Conservation (phyloP, 176 grass and related monocot genomes). For the Stipa capillata region DNA sequence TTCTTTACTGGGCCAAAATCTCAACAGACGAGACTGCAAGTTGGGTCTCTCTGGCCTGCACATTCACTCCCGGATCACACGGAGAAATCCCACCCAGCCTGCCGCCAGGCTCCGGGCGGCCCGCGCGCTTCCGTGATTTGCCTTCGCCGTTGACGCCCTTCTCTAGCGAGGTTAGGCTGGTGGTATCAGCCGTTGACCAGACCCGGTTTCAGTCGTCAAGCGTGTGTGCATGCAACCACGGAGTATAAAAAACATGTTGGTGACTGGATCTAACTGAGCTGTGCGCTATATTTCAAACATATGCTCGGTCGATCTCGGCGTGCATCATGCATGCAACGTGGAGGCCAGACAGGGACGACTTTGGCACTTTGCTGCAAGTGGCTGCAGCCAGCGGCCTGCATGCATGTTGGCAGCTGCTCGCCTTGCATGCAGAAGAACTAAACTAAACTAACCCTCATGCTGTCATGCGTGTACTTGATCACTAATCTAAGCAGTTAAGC, state of each 20-base stretch:
- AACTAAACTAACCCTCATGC: background rate
- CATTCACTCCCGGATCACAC: background rate
- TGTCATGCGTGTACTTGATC: background rate
- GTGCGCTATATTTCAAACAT: background rate
- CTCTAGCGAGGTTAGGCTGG: background rate
- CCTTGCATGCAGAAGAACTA: background rate
- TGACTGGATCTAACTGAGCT: background rate
- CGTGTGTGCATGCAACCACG: background rate
- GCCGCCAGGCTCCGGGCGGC: too few relatives aligned
- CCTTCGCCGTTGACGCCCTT: background rate
- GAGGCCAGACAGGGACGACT: background rate
- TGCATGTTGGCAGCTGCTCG: background rate
- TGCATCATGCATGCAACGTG: background rate
- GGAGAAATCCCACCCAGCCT: too few relatives aligned
- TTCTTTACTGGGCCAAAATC: background rate
- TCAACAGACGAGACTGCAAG: too few relatives aligned
- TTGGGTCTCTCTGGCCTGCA: background rate
- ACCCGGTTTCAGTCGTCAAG: background rate
- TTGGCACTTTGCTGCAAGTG: background rate
- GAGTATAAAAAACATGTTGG: background rate
- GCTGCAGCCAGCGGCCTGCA: too few relatives aligned
- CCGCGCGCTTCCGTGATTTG: background rate
- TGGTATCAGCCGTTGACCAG: background rate
- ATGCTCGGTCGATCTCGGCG: background rate
- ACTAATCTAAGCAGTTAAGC: background rate